These are phyloP conservation scores for Phytophthora meadii DNA, from an alignment of 352 stramenopile genomes.

Conservation along the genomic window DNA sequence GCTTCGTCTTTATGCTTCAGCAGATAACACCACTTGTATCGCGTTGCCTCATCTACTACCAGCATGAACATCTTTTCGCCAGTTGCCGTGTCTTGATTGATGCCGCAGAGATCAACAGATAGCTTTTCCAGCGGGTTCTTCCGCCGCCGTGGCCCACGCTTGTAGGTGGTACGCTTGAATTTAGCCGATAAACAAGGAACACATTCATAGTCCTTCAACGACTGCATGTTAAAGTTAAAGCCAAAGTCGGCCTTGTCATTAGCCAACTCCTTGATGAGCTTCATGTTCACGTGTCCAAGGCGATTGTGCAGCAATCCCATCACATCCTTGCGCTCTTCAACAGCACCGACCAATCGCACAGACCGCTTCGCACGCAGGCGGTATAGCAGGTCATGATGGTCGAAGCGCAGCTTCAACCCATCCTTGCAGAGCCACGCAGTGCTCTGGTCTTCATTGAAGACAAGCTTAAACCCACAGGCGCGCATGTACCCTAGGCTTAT, in stretches of 20 bases:
- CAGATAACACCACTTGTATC: conserved; percentile 27
- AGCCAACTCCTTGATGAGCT: conserved; percentile 3
- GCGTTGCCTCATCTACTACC: conserved; percentile 25
- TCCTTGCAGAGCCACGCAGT: conserved; percentile 11
- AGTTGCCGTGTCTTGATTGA: conserved; percentile 13
- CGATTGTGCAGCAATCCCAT: conserved; percentile 23
- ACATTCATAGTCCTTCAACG: conserved; percentile 13
- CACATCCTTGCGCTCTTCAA: conserved; percentile 1
- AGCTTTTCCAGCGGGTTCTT: conserved; percentile 10
- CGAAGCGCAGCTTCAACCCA: conserved; percentile 15
- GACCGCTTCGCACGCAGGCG: conserved; percentile 4
- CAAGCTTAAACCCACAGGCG: conserved; percentile 4
- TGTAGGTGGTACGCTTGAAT: conserved; percentile 5
- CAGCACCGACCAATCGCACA: conserved; percentile 1
- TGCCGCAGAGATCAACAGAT: conserved; percentile 6
- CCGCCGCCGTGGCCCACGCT: neutral
- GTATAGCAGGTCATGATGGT: neutral
- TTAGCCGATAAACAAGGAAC: conserved; percentile 14
- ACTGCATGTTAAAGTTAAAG: conserved; percentile 17
- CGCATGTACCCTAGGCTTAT: conserved; percentile 19
- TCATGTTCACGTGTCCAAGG: conserved; percentile 18
- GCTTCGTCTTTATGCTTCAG: conserved; percentile 19
- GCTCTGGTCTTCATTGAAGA: conserved; percentile 7
- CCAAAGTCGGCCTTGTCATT: conserved; percentile 5
- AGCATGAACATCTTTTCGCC: conserved; percentile 19